Evolutionary conservation across 192 early-diverging fungal genomes (phyloP).

Genomic region (Backusella mclennaniae): DNA sequence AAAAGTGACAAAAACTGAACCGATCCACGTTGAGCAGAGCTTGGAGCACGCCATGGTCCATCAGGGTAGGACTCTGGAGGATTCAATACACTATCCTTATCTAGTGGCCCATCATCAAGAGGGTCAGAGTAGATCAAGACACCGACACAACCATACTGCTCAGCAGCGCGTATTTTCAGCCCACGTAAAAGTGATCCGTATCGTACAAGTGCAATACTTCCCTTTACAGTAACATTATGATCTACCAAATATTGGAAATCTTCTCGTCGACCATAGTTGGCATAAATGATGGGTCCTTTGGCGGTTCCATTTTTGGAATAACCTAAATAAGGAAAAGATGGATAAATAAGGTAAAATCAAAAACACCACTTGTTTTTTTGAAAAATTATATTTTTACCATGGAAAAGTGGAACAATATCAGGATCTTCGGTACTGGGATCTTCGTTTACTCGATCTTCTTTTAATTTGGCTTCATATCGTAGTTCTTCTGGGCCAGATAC

Average conservation of each 20-base stretch:
- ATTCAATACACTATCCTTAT: slow-evolving; percentile 19
- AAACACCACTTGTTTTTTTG: not conserved
- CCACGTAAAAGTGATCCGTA: slow-evolving; percentile 57
- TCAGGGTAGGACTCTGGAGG: slow-evolving; percentile 30
- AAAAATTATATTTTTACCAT: slow-evolving; percentile 35
- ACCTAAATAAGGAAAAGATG: slow-evolving; percentile 11
- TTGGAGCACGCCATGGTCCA: slow-evolving; percentile 47
- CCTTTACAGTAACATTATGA: slow-evolving; percentile 44
- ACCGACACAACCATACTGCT: slow-evolving; percentile 51
- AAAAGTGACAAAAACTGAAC: slow-evolving; percentile 50
- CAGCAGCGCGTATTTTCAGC: slow-evolving; percentile 58
- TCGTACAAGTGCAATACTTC: slow-evolving; percentile 56
- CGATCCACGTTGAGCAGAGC: slow-evolving; percentile 58
- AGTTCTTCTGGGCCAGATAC: slow-evolving; percentile 44
- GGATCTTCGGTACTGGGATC: slow-evolving; percentile 53
- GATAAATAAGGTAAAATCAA: not conserved
- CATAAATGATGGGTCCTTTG: slow-evolving; percentile 58
- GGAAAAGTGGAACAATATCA: slow-evolving; percentile 60
- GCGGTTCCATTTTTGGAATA: slow-evolving; percentile 58
- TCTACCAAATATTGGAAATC: slow-evolving; percentile 52
- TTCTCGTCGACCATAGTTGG: slow-evolving; percentile 57
- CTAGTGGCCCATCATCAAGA: slow-evolving; percentile 56
- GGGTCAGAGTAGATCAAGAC: slow-evolving; percentile 67
- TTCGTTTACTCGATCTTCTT: slow-evolving; percentile 55
- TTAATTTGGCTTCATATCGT: slow-evolving; percentile 49